A percentile compares a stretch with the other conserved stretches of the same genome.
These are phyloP conservation scores for Chlamydomonas sphaeroides DNA, from an alignment of 139 green algal species.

Conservation along the genomic window DNA sequence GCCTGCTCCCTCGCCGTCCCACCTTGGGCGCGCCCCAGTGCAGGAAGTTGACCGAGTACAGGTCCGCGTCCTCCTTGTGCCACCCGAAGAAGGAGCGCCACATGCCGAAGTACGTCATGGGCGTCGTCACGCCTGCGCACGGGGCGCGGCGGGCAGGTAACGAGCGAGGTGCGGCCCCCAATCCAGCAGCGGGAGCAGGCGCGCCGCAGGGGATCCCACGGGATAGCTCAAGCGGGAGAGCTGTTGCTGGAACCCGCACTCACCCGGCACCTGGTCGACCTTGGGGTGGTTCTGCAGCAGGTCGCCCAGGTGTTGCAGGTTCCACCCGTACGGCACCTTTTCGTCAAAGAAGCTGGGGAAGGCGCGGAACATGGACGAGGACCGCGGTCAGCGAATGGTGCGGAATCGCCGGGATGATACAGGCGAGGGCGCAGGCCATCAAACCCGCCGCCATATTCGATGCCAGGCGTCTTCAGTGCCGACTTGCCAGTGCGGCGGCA, in stretches of 20 bases:
- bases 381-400: too few relatives aligned
- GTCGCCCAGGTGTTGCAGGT: conserved; percentile 66
- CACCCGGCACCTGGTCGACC: conserved; percentile 51
- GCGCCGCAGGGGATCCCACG: neutral
- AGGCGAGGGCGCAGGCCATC: too few relatives aligned
- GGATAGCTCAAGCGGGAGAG: too few relatives aligned
- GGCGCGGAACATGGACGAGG: too few relatives aligned
- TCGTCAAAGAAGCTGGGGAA: conserved; percentile 78
- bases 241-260: neutral
- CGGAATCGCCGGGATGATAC: too few relatives aligned
- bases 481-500: too few relatives aligned
- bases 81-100: conserved; percentile 78
- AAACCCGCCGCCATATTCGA: too few relatives aligned
- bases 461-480: too few relatives aligned
- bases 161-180: neutral
- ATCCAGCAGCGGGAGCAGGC: neutral
- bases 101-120: conserved; percentile 87
- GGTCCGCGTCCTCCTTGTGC: conserved; percentile 92
- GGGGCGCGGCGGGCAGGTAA: neutral
- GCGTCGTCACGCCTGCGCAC: conserved; percentile 68
- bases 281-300: conserved; percentile 52
- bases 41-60: conserved; percentile 95
- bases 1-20: too few relatives aligned
- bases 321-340: conserved; percentile 77
- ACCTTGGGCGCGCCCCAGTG: conserved; percentile 81